Conservation (phyloP, 1,284 basidiomycete species). For the Kwoniella shivajii region DNA sequence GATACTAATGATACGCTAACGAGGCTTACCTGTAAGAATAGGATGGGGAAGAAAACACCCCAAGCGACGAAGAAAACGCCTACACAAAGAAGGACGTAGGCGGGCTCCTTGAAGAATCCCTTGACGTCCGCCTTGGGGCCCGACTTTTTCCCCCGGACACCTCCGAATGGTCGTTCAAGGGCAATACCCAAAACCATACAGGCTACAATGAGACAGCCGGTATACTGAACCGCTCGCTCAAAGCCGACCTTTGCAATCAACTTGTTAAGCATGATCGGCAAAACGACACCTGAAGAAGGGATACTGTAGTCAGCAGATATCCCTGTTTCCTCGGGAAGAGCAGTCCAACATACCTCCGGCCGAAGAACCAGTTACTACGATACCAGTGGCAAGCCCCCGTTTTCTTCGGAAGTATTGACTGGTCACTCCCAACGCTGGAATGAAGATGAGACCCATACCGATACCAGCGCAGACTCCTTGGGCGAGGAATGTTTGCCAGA, state of each 20-base stretch:
- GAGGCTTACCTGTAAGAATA: constrained; percentile 27
- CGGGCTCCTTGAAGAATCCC: constrained; percentile 21
- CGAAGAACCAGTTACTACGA: constrained; percentile 28
- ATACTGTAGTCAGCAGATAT: too few relatives aligned
- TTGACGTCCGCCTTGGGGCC: constrained; percentile 2
- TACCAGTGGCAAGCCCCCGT: constrained; percentile 29
- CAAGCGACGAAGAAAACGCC: constrained; percentile 29
- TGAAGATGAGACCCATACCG: constrained; percentile 56
- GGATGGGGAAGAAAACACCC: constrained; percentile 29
- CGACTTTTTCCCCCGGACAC: background rate
- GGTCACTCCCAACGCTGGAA: constrained; percentile 57
- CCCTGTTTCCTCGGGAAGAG: background rate
- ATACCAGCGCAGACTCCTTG: constrained; percentile 24
- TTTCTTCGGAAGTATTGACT: constrained; percentile 57
- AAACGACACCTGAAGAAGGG: constrained; percentile 4
- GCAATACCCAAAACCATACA: constrained; percentile 10
- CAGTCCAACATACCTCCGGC: constrained; percentile 41
- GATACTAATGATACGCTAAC: background rate
- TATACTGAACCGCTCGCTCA: constrained; percentile 20
- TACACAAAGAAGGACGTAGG: constrained; percentile 20
- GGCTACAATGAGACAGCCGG: constrained; percentile 17
- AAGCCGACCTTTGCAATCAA: constrained; percentile 20
- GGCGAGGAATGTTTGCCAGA: constrained; percentile 57
- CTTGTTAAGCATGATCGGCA: constrained; percentile 29
- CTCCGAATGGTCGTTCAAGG: constrained; percentile 15